phyloP scores from a whole-genome alignment of 192 early-diverging fungal species.

The Pilobolus umbonatus region DNA sequence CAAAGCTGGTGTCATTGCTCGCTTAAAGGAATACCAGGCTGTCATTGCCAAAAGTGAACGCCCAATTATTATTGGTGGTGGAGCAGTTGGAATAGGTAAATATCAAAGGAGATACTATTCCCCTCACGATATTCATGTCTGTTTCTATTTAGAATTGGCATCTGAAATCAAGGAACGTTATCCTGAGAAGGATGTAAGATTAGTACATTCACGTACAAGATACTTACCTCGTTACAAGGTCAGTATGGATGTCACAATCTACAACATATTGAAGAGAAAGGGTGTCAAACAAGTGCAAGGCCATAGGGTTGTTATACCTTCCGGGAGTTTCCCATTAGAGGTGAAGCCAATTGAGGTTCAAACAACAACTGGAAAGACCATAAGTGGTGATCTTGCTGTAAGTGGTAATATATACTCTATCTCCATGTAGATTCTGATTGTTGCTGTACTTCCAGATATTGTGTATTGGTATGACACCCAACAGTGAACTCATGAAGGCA shows the following conservation, averaged over 20 bases:
- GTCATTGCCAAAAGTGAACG: constrained; percentile 53
- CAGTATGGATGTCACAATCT: constrained; percentile 49
- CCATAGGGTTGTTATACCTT: constrained; percentile 56
- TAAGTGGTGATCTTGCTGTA: constrained; percentile 44
- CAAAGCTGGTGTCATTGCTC: constrained; percentile 38
- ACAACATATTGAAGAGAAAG: constrained; percentile 46
- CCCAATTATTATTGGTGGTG: constrained; percentile 68
- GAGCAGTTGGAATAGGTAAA: constrained; percentile 61
- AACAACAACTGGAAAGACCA: constrained; percentile 40
- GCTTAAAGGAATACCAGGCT: constrained; percentile 42
- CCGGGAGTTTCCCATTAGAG: constrained; percentile 50
- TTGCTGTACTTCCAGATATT: constrained; percentile 52
- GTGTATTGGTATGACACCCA: constrained; percentile 69
- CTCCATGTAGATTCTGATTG: not conserved
- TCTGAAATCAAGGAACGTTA: constrained; percentile 64
- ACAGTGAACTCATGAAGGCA: constrained; percentile 55
- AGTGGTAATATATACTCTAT: not conserved
- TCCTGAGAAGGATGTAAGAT: constrained; percentile 54
- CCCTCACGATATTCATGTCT: not conserved
- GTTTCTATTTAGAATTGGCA: constrained; percentile 52
- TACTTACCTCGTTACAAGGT: constrained; percentile 56
- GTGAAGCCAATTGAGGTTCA: constrained; percentile 39
- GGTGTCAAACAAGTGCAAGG: constrained; percentile 36
- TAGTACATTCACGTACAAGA: constrained; percentile 58
- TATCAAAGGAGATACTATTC: not conserved